A percentile compares a stretch with the other conserved stretches of the same genome.
These are phyloP conservation scores for Suhomyces pyralidae DNA, from an alignment of 805 yeast genomes.

Conservation along the genomic window DNA sequence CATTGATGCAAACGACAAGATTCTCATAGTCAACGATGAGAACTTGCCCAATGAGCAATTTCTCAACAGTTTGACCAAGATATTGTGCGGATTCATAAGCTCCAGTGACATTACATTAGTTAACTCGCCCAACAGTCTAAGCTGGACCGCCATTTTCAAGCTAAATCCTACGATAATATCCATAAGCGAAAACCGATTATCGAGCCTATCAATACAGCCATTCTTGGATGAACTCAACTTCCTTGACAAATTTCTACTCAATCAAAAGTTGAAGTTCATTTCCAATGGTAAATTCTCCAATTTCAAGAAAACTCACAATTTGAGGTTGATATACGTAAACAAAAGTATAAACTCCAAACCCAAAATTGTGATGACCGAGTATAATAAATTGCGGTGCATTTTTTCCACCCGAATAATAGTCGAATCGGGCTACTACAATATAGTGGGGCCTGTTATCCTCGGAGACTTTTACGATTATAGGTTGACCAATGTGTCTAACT, in stretches of 20 bases:
- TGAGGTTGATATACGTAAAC: constrained; percentile 44
- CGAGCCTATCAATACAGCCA: constrained; percentile 10
- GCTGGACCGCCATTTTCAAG: constrained; percentile 11
- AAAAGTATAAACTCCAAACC: constrained; percentile 19
- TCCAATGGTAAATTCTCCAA: constrained; percentile 49
- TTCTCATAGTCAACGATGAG: constrained; percentile 18
- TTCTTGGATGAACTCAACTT: constrained; percentile 2
- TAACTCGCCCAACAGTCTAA: not conserved
- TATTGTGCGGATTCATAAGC: constrained; percentile 39
- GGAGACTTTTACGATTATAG: constrained; percentile 66
- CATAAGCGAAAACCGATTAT: constrained; percentile 20
- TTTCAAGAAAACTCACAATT: constrained; percentile 7
- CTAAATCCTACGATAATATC: constrained; percentile 31
- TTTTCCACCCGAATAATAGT: constrained; percentile 50
- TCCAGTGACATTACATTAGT: constrained; percentile 24
- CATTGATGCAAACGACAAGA: constrained; percentile 23
- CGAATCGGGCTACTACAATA: constrained; percentile 45
- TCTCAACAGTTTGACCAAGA: constrained; percentile 31
- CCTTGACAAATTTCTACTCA: constrained; percentile 17
- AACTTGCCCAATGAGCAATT: constrained; percentile 19
- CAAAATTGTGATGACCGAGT: constrained; percentile 17
- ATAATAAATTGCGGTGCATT: constrained; percentile 44
- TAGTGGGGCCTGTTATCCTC: constrained; percentile 56
- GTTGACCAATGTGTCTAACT: constrained; percentile 30
- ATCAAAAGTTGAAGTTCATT: constrained; percentile 41